Evolutionary conservation across 164 flowering plant genomes (phyloP).

Genomic region (Vitis rotundifolia): DNA sequence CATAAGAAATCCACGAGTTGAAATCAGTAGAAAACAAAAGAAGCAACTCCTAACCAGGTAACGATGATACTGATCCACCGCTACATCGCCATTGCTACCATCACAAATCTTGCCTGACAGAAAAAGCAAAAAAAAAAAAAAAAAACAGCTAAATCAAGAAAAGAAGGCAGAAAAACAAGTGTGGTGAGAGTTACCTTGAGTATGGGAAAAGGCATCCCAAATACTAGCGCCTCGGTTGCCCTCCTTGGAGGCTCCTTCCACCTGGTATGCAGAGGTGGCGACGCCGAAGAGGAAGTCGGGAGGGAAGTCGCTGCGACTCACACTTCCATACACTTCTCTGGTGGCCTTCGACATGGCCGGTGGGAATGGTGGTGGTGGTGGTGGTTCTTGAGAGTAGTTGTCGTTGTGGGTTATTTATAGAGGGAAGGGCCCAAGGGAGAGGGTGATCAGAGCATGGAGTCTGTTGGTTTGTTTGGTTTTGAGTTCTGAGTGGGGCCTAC

Average conservation of each 20-base stretch:
- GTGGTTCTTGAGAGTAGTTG: no score
- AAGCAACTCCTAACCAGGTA: slow-evolving; percentile 51
- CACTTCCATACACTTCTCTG: not conserved
- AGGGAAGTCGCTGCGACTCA: slow-evolving; percentile 61
- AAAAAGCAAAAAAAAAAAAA: slow-evolving; percentile 8
- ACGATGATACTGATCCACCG: slow-evolving; percentile 86
- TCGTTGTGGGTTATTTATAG: no score
- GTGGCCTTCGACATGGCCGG: no score
- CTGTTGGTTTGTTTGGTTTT: no score
- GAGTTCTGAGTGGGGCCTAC: no score
- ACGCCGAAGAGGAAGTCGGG: slow-evolving; percentile 67
- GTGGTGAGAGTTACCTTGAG: slow-evolving; percentile 31
- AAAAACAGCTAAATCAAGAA: not conserved
- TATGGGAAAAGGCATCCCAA: slow-evolving; percentile 79
- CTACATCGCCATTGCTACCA: slow-evolving; percentile 82
- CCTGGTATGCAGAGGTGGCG: slow-evolving; percentile 88
- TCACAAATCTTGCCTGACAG: slow-evolving; percentile 63
- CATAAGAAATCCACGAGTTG: no score
- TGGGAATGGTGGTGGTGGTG: no score
- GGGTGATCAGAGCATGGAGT: no score
- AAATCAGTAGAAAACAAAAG: no score
- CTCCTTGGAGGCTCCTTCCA: slow-evolving; percentile 77
- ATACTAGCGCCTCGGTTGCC: slow-evolving; percentile 81
- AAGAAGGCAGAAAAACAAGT: not conserved
- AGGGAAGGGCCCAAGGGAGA: no score